Conservation (phyloP, 2,329 filamentous ascomycete species). For the Talaromyces sp. region DNA sequence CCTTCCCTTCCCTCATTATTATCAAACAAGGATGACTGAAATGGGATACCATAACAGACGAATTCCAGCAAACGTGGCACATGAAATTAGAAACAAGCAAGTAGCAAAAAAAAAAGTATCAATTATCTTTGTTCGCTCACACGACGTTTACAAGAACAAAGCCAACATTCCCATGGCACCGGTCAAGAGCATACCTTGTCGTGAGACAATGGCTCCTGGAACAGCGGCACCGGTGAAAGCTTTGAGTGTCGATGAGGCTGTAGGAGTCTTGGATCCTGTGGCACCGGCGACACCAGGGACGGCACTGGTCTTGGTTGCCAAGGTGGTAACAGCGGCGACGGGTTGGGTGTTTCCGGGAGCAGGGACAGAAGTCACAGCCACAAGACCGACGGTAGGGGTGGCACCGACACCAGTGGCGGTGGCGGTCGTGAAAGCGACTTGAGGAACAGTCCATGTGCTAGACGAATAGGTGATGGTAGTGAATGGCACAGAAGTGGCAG, state of each 20-base stretch:
- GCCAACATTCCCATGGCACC: constrained; percentile 49
- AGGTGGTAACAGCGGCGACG: constrained; percentile 17
- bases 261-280: constrained; percentile 3
- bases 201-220: constrained; percentile 5
- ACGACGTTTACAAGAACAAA: constrained; percentile 13
- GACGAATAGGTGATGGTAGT: constrained; percentile 44
- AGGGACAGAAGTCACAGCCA: constrained; percentile 24
- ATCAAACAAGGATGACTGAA: constrained; percentile 4
- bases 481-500: constrained; percentile 32
- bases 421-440: constrained; percentile 42
- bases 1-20: constrained; percentile 1
- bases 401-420: constrained; percentile 22
- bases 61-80: constrained; percentile 6
- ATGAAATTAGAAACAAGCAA: background rate
- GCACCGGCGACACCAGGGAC: constrained; percentile 7
- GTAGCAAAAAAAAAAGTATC: background rate
- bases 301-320: constrained; percentile 10
- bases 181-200: constrained; percentile 39
- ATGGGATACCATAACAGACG: constrained; percentile 6
- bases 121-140: background rate
- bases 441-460: constrained; percentile 44
- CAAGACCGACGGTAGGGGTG: constrained; percentile 31
- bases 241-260: constrained; percentile 2
- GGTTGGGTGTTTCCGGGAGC: constrained; percentile 21
- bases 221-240: constrained; percentile 14